These are phyloP conservation scores for Cryptococcus hybrid DNA, from an alignment of 1,284 basidiomycete species.

Conservation along the genomic window DNA sequence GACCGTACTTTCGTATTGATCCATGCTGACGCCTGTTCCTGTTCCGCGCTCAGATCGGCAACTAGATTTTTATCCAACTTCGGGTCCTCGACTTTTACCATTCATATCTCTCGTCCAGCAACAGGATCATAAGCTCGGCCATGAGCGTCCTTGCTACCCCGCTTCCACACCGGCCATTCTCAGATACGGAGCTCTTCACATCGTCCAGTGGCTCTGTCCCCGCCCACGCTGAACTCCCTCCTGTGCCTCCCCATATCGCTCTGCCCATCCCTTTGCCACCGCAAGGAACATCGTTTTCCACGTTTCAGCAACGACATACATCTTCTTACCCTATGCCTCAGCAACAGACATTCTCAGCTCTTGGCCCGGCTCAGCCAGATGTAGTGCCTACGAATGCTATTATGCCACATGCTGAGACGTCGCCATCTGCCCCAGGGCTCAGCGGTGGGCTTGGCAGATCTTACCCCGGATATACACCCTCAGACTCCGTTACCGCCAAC, in stretches of 20 bases:
- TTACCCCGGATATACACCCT: slow-evolving; percentile 11
- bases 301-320: slow-evolving; percentile 20
- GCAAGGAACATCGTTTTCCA: slow-evolving; percentile 9
- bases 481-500: slow-evolving; percentile 28
- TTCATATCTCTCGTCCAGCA: background rate
- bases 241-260: slow-evolving; percentile 2
- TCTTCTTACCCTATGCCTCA: slow-evolving; percentile 17
- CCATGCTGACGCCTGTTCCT: background rate
- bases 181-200: slow-evolving; percentile 14
- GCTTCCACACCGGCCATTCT: slow-evolving; percentile 8
- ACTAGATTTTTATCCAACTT: background rate
- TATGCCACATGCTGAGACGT: background rate
- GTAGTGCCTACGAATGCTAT: background rate
- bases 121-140: no score
- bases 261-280: slow-evolving; percentile 2
- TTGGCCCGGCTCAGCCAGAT: slow-evolving; percentile 12
- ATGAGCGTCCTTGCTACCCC: slow-evolving; percentile 18
- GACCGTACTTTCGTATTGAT: background rate
- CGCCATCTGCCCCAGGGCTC: slow-evolving; percentile 13
- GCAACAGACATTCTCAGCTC: slow-evolving; percentile 18
- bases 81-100: no score
- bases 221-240: slow-evolving; percentile 14
- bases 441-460: slow-evolving; percentile 6
- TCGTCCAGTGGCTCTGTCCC: slow-evolving; percentile 11
- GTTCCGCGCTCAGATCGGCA: background rate